Conservation (phyloP, 306 rosid species). For the Lathyrus tuberosus region DNA sequence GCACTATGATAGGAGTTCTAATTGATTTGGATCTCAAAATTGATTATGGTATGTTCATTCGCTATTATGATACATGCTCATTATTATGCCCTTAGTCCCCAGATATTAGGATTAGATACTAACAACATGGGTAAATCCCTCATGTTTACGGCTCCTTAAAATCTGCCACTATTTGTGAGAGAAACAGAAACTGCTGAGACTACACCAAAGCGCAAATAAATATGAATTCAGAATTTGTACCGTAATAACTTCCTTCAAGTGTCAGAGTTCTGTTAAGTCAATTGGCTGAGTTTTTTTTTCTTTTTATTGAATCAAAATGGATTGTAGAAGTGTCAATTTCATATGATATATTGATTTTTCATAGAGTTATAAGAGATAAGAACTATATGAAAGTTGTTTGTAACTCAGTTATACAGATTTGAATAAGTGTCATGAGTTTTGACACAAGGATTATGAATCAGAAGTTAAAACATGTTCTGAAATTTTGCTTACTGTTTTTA, state of each 20-base stretch:
- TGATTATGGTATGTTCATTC: too few relatives aligned
- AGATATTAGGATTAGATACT: too few relatives aligned
- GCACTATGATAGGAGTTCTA: constrained; percentile 2
- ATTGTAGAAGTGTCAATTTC: background rate
- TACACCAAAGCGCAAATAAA: too few relatives aligned
- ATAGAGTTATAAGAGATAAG: background rate
- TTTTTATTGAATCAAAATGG: background rate
- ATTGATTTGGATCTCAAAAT: too few relatives aligned
- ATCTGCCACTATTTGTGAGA: too few relatives aligned
- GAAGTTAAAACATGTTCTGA: background rate
- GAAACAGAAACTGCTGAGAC: background rate
- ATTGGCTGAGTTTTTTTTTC: background rate
- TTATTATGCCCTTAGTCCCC: too few relatives aligned
- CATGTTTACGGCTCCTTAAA: too few relatives aligned
- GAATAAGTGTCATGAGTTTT: background rate
- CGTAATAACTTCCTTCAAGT: background rate
- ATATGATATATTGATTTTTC: background rate
- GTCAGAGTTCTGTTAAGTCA: background rate
- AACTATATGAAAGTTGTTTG: too few relatives aligned
- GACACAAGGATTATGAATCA: background rate
- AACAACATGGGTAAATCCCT: too few relatives aligned
- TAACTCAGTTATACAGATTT: background rate
- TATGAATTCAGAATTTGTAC: too few relatives aligned
- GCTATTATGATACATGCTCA: too few relatives aligned
- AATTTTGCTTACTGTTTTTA: too few relatives aligned